phyloP scores from a whole-genome alignment of 495 filamentous ascomycete genomes.

The Penicillium canariense region DNA sequence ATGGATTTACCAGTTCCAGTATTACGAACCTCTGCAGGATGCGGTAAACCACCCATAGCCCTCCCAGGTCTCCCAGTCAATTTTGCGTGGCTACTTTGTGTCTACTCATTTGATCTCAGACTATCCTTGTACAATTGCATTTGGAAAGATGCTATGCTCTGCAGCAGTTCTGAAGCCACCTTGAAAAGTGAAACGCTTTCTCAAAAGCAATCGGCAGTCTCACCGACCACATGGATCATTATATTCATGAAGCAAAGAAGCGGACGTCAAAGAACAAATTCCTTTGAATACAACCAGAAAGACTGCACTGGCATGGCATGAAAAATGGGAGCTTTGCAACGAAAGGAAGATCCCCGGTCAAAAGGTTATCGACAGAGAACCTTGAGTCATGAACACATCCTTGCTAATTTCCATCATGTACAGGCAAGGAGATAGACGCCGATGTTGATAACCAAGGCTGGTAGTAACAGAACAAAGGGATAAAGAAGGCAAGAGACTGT shows the following conservation, averaged over 20 bases:
- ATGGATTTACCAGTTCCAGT: too few species aligned
- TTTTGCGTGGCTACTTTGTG: not conserved
- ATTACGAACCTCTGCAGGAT: too few species aligned
- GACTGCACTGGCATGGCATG: conserved; percentile 14
- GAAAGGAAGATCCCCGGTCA: not conserved
- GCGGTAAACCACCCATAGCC: not conserved
- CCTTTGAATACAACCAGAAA: conserved; percentile 14
- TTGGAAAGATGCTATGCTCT: not conserved
- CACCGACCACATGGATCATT: conserved; percentile 3
- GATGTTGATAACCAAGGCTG: conserved; percentile 6
- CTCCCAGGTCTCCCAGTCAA: not conserved
- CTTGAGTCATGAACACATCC: conserved; percentile 18
- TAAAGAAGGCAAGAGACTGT: conserved; percentile 24
- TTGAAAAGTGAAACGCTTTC: not conserved
- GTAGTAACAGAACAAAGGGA: conserved; percentile 15
- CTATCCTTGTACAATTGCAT: not conserved
- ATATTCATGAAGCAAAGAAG: conserved; percentile 8
- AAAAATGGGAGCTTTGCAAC: conserved; percentile 8
- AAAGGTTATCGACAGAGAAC: conserved; percentile 5
- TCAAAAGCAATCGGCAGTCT: not conserved
- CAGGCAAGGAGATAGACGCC: conserved; percentile 19
- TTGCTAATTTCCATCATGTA: conserved; percentile 33
- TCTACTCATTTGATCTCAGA: not conserved
- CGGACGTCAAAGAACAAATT: conserved; percentile 9
- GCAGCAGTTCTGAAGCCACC: not conserved